Conservation (phyloP, 768 basidiomycete species). For the Botryobasidium botryosum region DNA sequence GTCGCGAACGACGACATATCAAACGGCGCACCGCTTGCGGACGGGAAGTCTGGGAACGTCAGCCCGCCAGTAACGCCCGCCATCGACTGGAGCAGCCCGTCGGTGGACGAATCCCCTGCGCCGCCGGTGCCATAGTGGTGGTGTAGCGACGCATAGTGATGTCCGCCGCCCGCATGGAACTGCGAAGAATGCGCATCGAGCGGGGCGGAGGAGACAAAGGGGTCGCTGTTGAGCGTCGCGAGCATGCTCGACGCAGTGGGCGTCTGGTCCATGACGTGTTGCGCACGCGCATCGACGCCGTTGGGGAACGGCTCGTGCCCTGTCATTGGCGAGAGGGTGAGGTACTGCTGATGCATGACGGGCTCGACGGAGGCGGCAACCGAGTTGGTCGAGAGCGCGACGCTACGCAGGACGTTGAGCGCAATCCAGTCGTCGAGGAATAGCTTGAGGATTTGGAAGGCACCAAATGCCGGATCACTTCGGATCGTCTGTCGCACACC, state of each 20-base stretch:
- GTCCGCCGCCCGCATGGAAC: too few relatives aligned
- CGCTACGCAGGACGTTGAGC: slow-evolving; percentile 70
- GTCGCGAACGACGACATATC: too few relatives aligned
- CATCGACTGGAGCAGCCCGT: too few relatives aligned
- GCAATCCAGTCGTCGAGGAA: slow-evolving; percentile 91
- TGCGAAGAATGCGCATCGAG: too few relatives aligned
- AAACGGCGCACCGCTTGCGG: too few relatives aligned
- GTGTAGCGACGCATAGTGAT: too few relatives aligned
- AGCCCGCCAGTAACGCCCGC: too few relatives aligned
- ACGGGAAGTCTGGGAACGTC: too few relatives aligned
- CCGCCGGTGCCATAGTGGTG: too few relatives aligned
- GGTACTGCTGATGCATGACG: slow-evolving; percentile 80
- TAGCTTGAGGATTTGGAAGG: slow-evolving; percentile 81
- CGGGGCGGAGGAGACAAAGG: too few relatives aligned
- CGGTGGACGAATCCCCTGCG: too few relatives aligned
- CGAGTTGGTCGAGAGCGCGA: slow-evolving; percentile 78
- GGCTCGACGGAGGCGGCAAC: slow-evolving; percentile 86
- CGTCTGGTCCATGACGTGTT: slow-evolving; percentile 54
- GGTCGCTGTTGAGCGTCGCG: slow-evolving; percentile 70
- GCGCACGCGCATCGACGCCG: slow-evolving; percentile 9
- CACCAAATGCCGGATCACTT: slow-evolving; percentile 82
- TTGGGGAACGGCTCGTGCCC: slow-evolving; percentile 48
- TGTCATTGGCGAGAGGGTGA: slow-evolving; percentile 74
- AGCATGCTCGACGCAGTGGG: slow-evolving; percentile 86
- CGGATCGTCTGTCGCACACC: slow-evolving; percentile 50